Percentiles rank a stretch among this genome's conserved stretches.
These are phyloP conservation scores for Nicotiana otophora DNA, from an alignment of 257 asterid species.

Conservation along the genomic window DNA sequence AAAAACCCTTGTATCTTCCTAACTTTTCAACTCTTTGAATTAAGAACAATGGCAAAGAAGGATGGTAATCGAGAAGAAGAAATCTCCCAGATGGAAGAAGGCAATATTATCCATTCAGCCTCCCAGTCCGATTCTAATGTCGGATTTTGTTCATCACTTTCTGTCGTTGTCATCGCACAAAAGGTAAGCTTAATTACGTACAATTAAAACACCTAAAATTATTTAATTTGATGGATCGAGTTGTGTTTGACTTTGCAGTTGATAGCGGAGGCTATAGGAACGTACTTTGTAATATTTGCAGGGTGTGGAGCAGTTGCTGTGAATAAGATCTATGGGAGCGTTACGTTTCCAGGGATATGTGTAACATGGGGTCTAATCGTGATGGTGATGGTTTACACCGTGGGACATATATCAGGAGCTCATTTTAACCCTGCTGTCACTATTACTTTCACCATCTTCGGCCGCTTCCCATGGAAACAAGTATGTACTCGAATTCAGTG, in stretches of 20 bases:
- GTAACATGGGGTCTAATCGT: constrained; percentile 78
- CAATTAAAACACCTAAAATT: no score
- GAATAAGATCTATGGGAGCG: constrained; percentile 45
- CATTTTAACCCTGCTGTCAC: constrained; percentile 88
- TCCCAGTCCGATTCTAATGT: constrained; percentile 2
- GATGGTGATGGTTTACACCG: constrained; percentile 58
- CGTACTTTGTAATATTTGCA: constrained; percentile 56
- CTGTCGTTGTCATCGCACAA: constrained; percentile 24
- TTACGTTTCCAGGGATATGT: constrained; percentile 67
- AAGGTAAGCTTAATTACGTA: constrained; percentile 26
- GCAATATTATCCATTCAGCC: background rate
- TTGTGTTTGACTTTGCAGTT: constrained; percentile 21
- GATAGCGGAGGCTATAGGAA: constrained; percentile 61
- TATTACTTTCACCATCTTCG: constrained; percentile 40
- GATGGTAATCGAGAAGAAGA: constrained; percentile 19
- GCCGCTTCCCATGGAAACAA: constrained; percentile 65
- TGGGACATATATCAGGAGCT: constrained; percentile 85
- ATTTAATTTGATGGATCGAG: background rate
- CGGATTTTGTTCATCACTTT: constrained; percentile 19
- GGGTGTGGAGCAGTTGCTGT: constrained; percentile 73
- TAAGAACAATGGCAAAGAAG: background rate
- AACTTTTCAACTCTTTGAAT: background rate
- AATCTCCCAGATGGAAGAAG: constrained; percentile 46
- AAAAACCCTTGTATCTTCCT: background rate
- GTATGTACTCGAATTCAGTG: background rate